Evolutionary conservation across 1,284 basidiomycete species (phyloP), one percentile per base, ranked within the genome.

Genomic region (Moesziomyces aphidis): DNA sequence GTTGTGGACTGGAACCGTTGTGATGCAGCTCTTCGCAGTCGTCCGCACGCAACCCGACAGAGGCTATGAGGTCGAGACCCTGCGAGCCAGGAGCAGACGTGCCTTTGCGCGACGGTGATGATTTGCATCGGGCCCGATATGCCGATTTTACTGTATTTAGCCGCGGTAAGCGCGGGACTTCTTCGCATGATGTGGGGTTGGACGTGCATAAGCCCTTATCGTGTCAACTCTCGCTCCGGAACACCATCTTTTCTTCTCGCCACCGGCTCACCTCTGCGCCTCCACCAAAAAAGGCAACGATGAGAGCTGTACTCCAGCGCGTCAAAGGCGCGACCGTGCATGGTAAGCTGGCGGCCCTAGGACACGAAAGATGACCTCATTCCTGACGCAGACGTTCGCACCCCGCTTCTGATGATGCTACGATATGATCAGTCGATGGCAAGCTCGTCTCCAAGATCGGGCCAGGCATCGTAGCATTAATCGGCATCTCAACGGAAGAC

Each of bases 301-400:
- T 83, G 81, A 56, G 79, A 39, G 81, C 79, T 1, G 79, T 83
- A 5, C 61, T 83, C n/a, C 80, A 83, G 61, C 77, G 81, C 23
- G 81, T 83, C 50, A 81, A 78, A 54, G 75, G 79, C 39, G 81
- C 81, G 11, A 76, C 79, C 5, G 81, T 83, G 26, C 77, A 82
- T 45, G 81, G 78, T 80, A 44, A 55, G 80, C 22, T 31, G 17
- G 4, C 22, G 6, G 4, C 1, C 31, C 31, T 11, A 10, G 11
- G 13, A 34, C 4, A 34, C 31, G 31, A 34, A 7, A 34, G 6
- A 1, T 4, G 31, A 3, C 13, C 10, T 11, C 10, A 4, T 34
- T 13, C 11, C 31, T 34, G 31, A 34, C 31, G 31, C 31, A 34
- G 31, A 10, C 1, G 31, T 13, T n/a, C 9, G 36, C 46, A 34